Base-by-base conservation (phyloP, 768 basidiomycete species). In the Lactifluus subvellereus region DNA sequence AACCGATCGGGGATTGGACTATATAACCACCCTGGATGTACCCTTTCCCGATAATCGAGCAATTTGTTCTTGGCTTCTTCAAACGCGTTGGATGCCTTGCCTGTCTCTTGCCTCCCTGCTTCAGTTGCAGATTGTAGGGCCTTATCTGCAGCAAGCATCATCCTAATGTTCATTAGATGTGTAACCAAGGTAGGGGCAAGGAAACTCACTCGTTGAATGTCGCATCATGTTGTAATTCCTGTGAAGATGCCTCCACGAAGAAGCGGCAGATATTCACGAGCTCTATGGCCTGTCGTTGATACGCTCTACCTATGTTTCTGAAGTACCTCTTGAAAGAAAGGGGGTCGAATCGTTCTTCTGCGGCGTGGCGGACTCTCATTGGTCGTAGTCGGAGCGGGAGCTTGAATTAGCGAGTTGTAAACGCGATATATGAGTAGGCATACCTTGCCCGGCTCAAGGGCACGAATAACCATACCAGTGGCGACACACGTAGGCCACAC, bases 261-360 rank as follows among this genome's bases (percentile, higher is more conserved):
- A 47, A 3, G 7, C 52, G 59, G 13, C 59, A 60, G 16, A 47
- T 53, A 9, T 18, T 54, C 33, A 60, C 59, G 3, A 60, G 16
- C 22, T 54, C 59, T 60, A 60, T 48, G 20, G 59, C 59, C 35
- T 60, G 59, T 30, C 59, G 42, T 27, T 60, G 59, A 18, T 60
- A 60, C n/a, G 40, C 58, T 22, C 58, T 51, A 11, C 50, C 58
- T 1, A 13, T 52, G 22, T 20, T 20, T 32, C 47, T 54, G 43
- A 60, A 14, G 43, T 60, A 60, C 20, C 18, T 47, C 20, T 18
- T 10, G 33, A 60, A 43, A 20, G 40, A 52, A 30, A 49, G 18
- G 33, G 42, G 33, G 35, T 57, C 55, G 35, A 62, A 38, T 13
- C 38, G 42, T 35, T 62, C 54, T 56, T 33, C 48, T 43, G 33